Base-by-base conservation (phyloP, 257 asterid species). In the Ligustrum vulgare region DNA sequence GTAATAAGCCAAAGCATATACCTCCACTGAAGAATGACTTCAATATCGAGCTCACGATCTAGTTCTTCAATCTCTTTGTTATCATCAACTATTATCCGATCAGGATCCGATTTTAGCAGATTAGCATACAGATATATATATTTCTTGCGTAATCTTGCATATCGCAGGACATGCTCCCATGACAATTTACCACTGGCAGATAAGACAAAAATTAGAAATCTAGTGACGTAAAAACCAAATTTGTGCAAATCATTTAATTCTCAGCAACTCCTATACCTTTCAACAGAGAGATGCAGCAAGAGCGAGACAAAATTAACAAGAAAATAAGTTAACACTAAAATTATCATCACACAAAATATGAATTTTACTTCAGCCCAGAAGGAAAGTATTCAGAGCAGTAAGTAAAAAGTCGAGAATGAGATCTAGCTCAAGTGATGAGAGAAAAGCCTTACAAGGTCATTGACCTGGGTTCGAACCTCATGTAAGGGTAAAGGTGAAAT, bases 21-120 rank as follows among this genome's bases (percentile, higher is more conserved):
- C 99, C 99, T 93, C 99, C 99, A 94, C 71, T 92, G 99, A 83
- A 94, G 83, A 77, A 94, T 89, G 79, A 89, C 86, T 67, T 92
- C 98, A 82, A 86, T 83, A 83, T 92, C 97, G 74, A 94, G 99
- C 73, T 88, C 96, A 67, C 85, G 89, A 75, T 94, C 99, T 81
- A 94, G 88, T 85, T 91, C 91, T 78, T 87, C 93, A 60, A 94
- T 87, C 72, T 94, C 97, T 79, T 88, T 75, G 71, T 89, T 87
- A 85, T 91, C 98, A 80, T 91, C 95, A 83, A 88, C 84, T 67
- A 85, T 83, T 32, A 78, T 79, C 22, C 89, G 93, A 45, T 87
- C 97, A 79, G 86, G 89, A 84, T 94, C 96, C 20, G 96, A 85
- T 71, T 83, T 94, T 75, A 94, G 93, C 81, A 91, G 72, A 72